Base-by-base conservation (phyloP, 331 rosid species). In the Quercus lobata region DNA sequence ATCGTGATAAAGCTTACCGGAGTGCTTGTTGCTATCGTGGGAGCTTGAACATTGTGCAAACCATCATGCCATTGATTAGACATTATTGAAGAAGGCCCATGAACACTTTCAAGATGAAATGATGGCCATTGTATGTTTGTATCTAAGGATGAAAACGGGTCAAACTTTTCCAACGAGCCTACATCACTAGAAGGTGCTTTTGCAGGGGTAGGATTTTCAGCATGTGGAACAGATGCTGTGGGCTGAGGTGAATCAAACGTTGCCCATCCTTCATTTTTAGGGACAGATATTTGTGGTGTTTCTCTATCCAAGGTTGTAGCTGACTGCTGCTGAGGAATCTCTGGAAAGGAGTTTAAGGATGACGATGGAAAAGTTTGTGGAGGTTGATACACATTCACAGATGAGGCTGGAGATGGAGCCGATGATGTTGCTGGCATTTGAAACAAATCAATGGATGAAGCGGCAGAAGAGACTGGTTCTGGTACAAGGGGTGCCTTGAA, bases 261-360 rank as follows among this genome's bases (percentile, higher is more conserved):
- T 55, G 97, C 97, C 97, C 97, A 92, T 35, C 94, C 94, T 84
- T 85, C 92, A 87, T 82, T 91, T 82, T 73, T 80, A 34, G 91
- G 89, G 69, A 74, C 82, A 79, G 87, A 84, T 27, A 77, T 74
- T 58, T 86, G 85, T 14, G 82, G 81, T 44, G 84, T 34, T 80
- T 74, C 85, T 35, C 85, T 86, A 74, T 77, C 79, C 69, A 76
- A 78, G 75, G 79, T 71, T 73, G 86, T 58, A 72, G 83, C 29
- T 44, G 88, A 84, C n/a, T 76, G 86, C 79, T 72, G 92, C 79
- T 76, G 87, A 80, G 84, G 57, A 80, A 75, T 58, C 74, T 73
- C 82, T 0, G 86, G 73, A 78, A 88, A 91, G n/a, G 86, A 84
- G 66, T 87, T 88, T 49, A 87, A 61, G 65, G 88, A 75, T 73